Base-by-base conservation (phyloP, 179 eudicot species). In the Actinidia polygama region DNA sequence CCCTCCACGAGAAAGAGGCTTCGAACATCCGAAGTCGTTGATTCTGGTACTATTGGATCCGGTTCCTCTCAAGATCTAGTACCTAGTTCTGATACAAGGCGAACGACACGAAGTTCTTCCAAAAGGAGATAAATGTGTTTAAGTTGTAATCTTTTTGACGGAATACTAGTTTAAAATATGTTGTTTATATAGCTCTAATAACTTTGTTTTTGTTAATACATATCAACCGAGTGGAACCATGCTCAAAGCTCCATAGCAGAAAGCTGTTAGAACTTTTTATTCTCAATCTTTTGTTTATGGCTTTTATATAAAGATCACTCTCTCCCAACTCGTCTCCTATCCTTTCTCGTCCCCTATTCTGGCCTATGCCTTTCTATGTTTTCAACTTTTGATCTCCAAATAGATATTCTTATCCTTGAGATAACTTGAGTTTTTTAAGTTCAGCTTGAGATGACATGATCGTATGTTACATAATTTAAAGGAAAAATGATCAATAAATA, bases 41-140 rank as follows among this genome's bases (percentile, higher is more conserved):
- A 82, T 67, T 77, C 89, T 24, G 87, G 81, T 12, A 59, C 63
- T 69, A 67, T 47, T 11, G 84, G 62, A 67, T 15, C 88, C 49
- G 86, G 79, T 80, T 74, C 89, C 57, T 85, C 91, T 78, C 90
- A 67, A 73, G 54, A 58, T 54, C 51, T 82, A 8, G 44, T 26
- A n/a, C 30, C 79, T 51, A 10, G 50, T 49, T 7, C 81, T 58
- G 82, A 75, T 53, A 26, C 81, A 69, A 93, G 89, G 89, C 91
- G 94, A 84, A 84, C 87, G 49, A 83, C 92, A 1, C 84, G 98
- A 62, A 85, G 87, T 18, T 86, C 92, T 59, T 59, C 86, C 24
- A 84, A 88, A 63, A 54, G 79, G 46, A 63, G 79, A 54, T 68
- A 55, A 59, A 55, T 75, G 59, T 46, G 44, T 46, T 10, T 19